Evolutionary conservation across 148 eudicot genomes (phyloP).

Genomic region (Camellia granthamiana): DNA sequence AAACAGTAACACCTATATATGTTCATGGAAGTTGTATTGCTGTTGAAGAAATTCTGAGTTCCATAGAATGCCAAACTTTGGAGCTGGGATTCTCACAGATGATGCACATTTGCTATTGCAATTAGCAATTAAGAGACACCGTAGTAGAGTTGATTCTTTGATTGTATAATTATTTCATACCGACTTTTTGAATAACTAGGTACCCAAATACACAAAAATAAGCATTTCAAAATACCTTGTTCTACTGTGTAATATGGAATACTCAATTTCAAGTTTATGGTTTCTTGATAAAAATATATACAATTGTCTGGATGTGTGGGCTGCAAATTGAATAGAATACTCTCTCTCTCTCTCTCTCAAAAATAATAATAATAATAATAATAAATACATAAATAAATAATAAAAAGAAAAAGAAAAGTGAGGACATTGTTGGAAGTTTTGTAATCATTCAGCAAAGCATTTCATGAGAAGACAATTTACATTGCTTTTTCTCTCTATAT

Average conservation of each 20-base stretch:
- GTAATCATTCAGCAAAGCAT: background rate
- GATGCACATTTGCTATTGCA: background rate
- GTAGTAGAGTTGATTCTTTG: constrained; percentile 1
- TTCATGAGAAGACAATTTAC: background rate
- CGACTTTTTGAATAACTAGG: background rate
- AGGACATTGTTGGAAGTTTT: too few species aligned
- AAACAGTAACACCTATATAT: background rate
- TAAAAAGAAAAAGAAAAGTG: too few species aligned
- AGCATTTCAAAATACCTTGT: background rate
- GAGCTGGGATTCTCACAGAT: background rate
- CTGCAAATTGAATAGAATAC: too few species aligned
- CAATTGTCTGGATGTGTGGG: too few species aligned
- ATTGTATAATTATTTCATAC: constrained; percentile 15
- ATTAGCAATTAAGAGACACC: constrained; percentile 16
- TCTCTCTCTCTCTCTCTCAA: too few species aligned
- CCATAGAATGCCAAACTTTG: constrained; percentile 7
- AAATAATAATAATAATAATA: too few species aligned
- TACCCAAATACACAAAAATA: background rate
- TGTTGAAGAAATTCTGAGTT: background rate
- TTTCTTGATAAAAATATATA: background rate
- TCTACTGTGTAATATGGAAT: constrained; percentile 12
- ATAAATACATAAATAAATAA: too few species aligned
- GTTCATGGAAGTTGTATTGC: background rate
- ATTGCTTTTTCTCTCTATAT: background rate
- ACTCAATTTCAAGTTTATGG: background rate